Evolutionary conservation across 208 protist species (phyloP), one percentile per base, ranked within the genome.

Genomic region (Leishmania guyanensis): DNA sequence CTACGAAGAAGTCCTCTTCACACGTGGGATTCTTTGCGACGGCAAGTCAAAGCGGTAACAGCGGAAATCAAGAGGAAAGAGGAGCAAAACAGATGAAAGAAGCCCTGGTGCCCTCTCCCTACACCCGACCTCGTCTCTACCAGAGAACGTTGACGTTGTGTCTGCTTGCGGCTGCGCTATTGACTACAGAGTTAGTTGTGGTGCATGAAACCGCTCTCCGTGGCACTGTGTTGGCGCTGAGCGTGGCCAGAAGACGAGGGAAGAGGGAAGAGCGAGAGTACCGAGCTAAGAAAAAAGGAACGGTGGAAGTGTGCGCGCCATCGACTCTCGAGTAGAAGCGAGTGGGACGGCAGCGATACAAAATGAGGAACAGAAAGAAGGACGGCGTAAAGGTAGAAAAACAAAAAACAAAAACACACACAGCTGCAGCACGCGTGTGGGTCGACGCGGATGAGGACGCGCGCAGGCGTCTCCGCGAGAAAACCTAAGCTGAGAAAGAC

Each of bases 351-450:
- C 12, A 22, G 8, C 29, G 70, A 29, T 1, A 65, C 9, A 81
- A n/a, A 5, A 22, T 12, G 26, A 56, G 26, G 50, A 50, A 56
- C 12, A 33, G 50, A 80, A 75, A 86, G 74, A 84, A 80, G 3
- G 66, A 29, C 6, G 20, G 66, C n/a, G 60, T 66, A n/a, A 5
- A 1, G 22, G 9, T 10, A 66, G 9, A 22, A 17, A 39, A 12
- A 10, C 5, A 8, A 10, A 8, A 22, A 22, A n/a, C 0, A 20
- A 0, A 64, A 0, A 3, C n/a, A 6, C 6, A n/a, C 58, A 64
- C n/a, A 22, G 26, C 10, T 72, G 68, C 43, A 12, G 43, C 12
- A 14, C 51, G 68, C 16, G 68, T 12, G 36, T 50, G 14, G 20
- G 68, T 14, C 29, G 51, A 12, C 43, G 68, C 16, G 12, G 17